Evolutionary conservation across 208 protist genomes (phyloP).

Genomic region (Endotrypanum monterogeii): DNA sequence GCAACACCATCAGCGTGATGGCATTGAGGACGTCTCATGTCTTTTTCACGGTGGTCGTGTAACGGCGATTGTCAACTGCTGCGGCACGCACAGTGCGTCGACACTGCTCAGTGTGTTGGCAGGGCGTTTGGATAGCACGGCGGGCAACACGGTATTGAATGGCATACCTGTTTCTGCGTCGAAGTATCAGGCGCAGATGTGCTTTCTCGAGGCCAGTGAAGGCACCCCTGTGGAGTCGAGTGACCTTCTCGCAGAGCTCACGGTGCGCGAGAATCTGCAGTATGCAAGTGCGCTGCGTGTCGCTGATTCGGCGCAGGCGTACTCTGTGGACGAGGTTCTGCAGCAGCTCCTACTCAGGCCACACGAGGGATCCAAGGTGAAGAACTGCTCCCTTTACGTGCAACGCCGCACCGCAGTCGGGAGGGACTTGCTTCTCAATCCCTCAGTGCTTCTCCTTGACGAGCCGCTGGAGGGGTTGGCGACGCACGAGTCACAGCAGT

Average conservation of each 20-base stretch:
- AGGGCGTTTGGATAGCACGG: conserved; percentile 35
- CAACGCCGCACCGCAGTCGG: conserved; percentile 55
- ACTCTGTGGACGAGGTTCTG: conserved; percentile 48
- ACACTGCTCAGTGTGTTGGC: conserved; percentile 46
- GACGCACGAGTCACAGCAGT: conserved; percentile 68
- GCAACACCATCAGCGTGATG: conserved; percentile 21
- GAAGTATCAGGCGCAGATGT: conserved; percentile 38
- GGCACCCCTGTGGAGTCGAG: background rate
- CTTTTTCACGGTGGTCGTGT: conserved; percentile 55
- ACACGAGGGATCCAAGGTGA: conserved; percentile 29
- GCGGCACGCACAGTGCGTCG: conserved; percentile 44
- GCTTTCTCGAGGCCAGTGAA: conserved; percentile 25
- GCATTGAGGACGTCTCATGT: conserved; percentile 45
- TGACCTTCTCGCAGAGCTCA: conserved; percentile 40
- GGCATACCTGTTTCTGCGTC: conserved; percentile 56
- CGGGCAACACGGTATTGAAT: conserved; percentile 53
- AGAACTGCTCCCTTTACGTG: conserved; percentile 48
- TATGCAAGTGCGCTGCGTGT: conserved; percentile 59
- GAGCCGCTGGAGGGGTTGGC: conserved; percentile 51
- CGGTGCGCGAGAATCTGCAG: conserved; percentile 56
- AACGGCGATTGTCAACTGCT: conserved; percentile 66
- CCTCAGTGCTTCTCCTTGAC: conserved; percentile 53
- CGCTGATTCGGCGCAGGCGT: conserved; percentile 29
- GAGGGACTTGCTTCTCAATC: conserved; percentile 63
- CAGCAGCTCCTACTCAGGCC: conserved; percentile 40